phyloP scores from a whole-genome alignment of 2,329 filamentous ascomycete genomes.

The Ceratocystis diversiconidia region DNA sequence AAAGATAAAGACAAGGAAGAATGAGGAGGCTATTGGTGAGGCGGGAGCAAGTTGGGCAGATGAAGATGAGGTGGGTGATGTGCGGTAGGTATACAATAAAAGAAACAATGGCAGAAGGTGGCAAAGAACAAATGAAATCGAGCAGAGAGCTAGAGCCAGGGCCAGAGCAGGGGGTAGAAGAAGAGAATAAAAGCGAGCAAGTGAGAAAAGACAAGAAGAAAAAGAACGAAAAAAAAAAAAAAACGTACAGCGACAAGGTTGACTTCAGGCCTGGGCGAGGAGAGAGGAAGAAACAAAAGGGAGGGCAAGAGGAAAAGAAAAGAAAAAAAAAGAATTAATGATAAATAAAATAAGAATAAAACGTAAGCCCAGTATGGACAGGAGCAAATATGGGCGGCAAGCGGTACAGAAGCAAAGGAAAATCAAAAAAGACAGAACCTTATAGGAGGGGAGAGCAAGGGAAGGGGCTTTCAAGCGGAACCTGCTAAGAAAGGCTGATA shows the following conservation, averaged over 20 bases:
- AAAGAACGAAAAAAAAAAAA: neutral
- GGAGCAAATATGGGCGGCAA: neutral
- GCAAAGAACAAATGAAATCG: neutral
- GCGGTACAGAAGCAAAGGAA: neutral
- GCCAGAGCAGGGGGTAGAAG: neutral
- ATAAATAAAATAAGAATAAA: neutral
- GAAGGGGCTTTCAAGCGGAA: no score
- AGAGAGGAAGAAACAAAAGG: neutral
- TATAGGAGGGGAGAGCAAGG: no score
- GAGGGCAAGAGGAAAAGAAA: neutral
- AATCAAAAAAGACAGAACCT: neutral
- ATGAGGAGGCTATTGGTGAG: neutral
- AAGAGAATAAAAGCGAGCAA: neutral
- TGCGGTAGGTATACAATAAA: conserved; percentile 15
- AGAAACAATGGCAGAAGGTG: conserved; percentile 4
- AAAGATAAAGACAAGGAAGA: neutral
- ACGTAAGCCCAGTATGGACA: neutral
- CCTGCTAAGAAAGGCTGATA: no score
- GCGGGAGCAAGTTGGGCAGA: neutral
- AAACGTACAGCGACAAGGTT: neutral
- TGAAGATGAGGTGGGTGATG: conserved; percentile 14
- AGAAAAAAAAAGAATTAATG: neutral
- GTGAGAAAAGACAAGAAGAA: neutral
- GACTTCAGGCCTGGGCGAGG: neutral
- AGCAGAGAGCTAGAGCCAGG: neutral